These are phyloP conservation scores for Thecaphora thlaspeos DNA, from an alignment of 1,284 basidiomycete species.

Conservation along the genomic window DNA sequence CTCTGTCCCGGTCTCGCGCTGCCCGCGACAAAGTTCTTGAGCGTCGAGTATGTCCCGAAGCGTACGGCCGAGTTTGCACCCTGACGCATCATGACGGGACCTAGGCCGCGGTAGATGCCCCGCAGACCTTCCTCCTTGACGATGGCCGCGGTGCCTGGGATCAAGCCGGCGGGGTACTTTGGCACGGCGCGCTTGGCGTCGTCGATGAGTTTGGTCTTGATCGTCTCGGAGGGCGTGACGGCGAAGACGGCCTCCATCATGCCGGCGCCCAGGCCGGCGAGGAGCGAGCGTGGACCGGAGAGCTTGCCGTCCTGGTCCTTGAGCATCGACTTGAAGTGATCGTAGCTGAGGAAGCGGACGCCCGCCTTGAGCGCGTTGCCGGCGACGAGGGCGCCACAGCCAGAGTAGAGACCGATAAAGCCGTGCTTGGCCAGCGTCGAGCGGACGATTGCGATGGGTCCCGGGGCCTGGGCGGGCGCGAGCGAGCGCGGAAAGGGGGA, in stretches of 20 bases:
- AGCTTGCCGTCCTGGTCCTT: slow-evolving; percentile 64
- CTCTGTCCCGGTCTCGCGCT: slow-evolving; percentile 77
- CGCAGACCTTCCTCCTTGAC: slow-evolving; percentile 75
- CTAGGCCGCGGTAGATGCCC: slow-evolving; percentile 85
- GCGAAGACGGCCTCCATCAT: slow-evolving; percentile 91
- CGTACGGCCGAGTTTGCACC: slow-evolving; percentile 93
- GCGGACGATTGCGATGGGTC: slow-evolving; percentile 56
- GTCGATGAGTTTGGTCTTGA: slow-evolving; percentile 99
- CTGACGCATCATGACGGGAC: slow-evolving; percentile 96
- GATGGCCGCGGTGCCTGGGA: slow-evolving; percentile 81
- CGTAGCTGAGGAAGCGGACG: slow-evolving; percentile 91
- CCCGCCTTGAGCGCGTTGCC: slow-evolving; percentile 54
- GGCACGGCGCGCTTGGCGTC: slow-evolving; percentile 82
- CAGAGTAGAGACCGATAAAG: slow-evolving; percentile 56
- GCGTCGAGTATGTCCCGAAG: slow-evolving; percentile 91
- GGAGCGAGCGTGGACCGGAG: slow-evolving; percentile 18
- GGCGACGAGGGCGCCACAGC: slow-evolving; percentile 49
- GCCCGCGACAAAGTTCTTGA: slow-evolving; percentile 81
- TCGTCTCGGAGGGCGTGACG: slow-evolving; percentile 95
- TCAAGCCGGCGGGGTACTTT: slow-evolving; percentile 75
- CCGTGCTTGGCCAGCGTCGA: slow-evolving; percentile 56
- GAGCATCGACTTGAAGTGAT: slow-evolving; percentile 82
- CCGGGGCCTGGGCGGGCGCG: slow-evolving; percentile 43
- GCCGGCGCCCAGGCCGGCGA: slow-evolving; percentile 89
- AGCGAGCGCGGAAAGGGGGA: too few relatives aligned